Base-by-base conservation (phyloP, 202 grass and related monocot species). In the Digitaria exilis region DNA sequence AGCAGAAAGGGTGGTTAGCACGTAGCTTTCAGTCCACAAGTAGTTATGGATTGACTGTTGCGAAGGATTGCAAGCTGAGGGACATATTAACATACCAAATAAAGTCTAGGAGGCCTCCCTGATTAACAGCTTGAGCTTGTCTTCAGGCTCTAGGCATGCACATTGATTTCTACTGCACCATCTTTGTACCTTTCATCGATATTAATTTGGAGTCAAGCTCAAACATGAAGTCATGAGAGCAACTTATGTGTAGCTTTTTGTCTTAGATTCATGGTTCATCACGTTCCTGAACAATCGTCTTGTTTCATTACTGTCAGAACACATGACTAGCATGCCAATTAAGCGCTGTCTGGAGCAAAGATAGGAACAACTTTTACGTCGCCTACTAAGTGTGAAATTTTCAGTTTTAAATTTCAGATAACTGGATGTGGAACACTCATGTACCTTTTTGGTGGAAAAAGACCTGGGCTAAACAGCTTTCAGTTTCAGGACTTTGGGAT, bases 31-130 rank as follows among this genome's bases (percentile, higher is more conserved):
- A 86, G 79, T 61, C 67, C 77, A 69, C 41, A 78, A 74, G 51
- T 79, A 82, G 88, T 78, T 86, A 79, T 74, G 84, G 51, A 46
- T 79, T 67, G 50, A 86, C 79, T 90, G 79, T 90, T 74, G 73
- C 67, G 73, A 73, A 67, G 73, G 79, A 78, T 86, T 79, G 73
- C 72, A 83, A 79, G 73, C 50, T 82, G 65, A 66, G 71, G 35
- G 41, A 44, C 88, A 74, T 79, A 64, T 31, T 82, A 86, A 79
- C 39, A 68, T 71, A 82, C 39, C 44, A 57, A 72, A 78, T 73
- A 69, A 78, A 82, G 59, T 24, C 24, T 49, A 78, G 29, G 37
- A 48, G 29, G 50, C 65, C 18, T 63, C 62, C 34, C 56, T 66
- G 69, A 58, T 81, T 73, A 60, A 76, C 78, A 86, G 29, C 65